Evolutionary conservation across 2,329 filamentous ascomycete genomes (phyloP).

Genomic region (Clarireedia hainanense): DNA sequence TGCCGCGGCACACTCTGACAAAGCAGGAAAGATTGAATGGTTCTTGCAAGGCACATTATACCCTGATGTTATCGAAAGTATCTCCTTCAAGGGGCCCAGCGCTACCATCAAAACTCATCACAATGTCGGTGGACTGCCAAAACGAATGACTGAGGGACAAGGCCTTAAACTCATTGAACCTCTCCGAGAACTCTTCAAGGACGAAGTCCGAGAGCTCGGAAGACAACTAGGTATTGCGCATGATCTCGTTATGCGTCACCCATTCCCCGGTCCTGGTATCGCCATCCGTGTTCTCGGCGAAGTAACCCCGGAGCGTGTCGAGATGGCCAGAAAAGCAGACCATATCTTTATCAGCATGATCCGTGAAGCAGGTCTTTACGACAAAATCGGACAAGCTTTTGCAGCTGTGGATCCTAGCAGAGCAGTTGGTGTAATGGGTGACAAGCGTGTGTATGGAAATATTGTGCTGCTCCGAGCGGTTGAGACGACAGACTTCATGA

Average conservation of each 20-base stretch:
- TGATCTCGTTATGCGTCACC: slow-evolving; percentile 71
- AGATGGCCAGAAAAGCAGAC: slow-evolving; percentile 71
- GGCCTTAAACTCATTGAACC: slow-evolving; percentile 67
- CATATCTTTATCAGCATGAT: slow-evolving; percentile 74
- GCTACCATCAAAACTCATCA: slow-evolving; percentile 69
- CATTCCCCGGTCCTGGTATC: slow-evolving; percentile 66
- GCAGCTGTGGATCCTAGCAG: slow-evolving; percentile 59
- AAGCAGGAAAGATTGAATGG: slow-evolving; percentile 72
- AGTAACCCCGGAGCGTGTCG: slow-evolving; percentile 70
- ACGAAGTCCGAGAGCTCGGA: slow-evolving; percentile 67
- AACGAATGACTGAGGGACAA: slow-evolving; percentile 43
- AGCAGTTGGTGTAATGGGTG: slow-evolving; percentile 60
- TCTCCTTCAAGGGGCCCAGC: slow-evolving; percentile 65
- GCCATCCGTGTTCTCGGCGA: slow-evolving; percentile 72
- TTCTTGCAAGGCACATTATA: slow-evolving; percentile 77
- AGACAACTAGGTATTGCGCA: slow-evolving; percentile 62
- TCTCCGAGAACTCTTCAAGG: slow-evolving; percentile 74
- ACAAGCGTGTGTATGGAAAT: slow-evolving; percentile 59
- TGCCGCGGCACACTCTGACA: slow-evolving; percentile 55
- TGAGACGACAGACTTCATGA: slow-evolving; percentile 42
- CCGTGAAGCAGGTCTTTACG: slow-evolving; percentile 61
- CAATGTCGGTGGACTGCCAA: slow-evolving; percentile 59
- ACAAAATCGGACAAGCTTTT: slow-evolving; percentile 63
- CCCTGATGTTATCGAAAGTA: slow-evolving; percentile 51
- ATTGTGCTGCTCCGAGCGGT: slow-evolving; percentile 56